Percentiles rank a stretch among this genome's conserved stretches.
Conservation (phyloP, 306 rosid genomes). For the Canavalia gladiata region DNA sequence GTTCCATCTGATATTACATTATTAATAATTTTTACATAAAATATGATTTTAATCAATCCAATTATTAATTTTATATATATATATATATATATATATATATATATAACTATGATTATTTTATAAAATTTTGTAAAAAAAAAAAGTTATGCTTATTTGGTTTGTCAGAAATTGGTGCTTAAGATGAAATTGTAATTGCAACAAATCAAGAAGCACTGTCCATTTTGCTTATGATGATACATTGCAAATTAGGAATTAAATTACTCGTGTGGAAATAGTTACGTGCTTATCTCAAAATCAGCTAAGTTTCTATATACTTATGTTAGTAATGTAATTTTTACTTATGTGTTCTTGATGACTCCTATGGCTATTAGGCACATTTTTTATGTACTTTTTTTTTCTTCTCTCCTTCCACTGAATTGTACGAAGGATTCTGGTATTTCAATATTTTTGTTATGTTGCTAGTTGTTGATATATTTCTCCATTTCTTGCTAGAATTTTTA, state of each 20-base stretch:
- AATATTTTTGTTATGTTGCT: neutral
- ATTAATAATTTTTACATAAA: no score
- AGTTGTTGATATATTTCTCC: neutral
- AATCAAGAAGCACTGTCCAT: neutral
- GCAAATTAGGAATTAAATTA: neutral
- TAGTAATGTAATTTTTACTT: neutral
- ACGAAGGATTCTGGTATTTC: neutral
- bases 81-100: no score
- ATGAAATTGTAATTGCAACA: constrained; percentile 11
- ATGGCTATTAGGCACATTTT: neutral
- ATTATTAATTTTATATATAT: no score
- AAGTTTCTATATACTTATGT: neutral
- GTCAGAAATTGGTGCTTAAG: constrained; percentile 19
- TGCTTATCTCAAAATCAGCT: constrained; percentile 3
- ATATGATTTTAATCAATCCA: no score
- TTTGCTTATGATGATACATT: constrained; percentile 8
- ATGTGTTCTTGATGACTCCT: neutral
- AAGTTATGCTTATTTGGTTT: constrained; percentile 14
- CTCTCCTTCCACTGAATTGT: neutral
- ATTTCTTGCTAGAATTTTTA: neutral
- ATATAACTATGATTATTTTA: no score
- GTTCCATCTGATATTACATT: no score
- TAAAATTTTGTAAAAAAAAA: no score
- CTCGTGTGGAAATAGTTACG: neutral
- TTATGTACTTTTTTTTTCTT: neutral